Conservation (phyloP, 768 basidiomycete genomes). For the Mrakia frigida region DNA sequence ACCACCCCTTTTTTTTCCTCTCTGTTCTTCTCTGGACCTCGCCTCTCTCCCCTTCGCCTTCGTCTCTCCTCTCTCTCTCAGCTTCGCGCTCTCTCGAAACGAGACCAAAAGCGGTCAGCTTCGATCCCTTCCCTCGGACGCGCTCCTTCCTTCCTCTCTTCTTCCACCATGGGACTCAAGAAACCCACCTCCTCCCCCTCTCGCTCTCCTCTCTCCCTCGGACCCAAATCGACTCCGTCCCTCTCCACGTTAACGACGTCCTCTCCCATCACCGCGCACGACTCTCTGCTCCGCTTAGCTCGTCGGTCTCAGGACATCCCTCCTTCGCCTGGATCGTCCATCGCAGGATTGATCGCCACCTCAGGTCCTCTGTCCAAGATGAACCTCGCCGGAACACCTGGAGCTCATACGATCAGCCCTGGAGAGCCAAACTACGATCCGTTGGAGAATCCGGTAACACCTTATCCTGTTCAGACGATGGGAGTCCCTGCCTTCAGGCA, state of each 20-base stretch:
- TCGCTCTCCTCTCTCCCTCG: background rate
- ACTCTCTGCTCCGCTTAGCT: slow-evolving; percentile 16
- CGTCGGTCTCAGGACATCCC: slow-evolving; percentile 8
- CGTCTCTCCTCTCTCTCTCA: too few relatives aligned
- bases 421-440: slow-evolving; percentile 10
- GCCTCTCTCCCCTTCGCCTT: too few relatives aligned
- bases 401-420: background rate
- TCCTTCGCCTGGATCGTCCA: slow-evolving; percentile 3
- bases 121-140: background rate
- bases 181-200: background rate
- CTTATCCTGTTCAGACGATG: slow-evolving; percentile 21
- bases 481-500: slow-evolving; percentile 45
- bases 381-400: background rate
- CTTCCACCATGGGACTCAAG: slow-evolving; percentile 9
- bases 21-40: too few relatives aligned
- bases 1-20: too few relatives aligned
- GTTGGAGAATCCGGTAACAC: background rate
- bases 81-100: too few relatives aligned
- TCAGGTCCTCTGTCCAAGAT: background rate
- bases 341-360: background rate
- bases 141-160: background rate
- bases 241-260: slow-evolving; percentile 2
- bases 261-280: slow-evolving; percentile 7
- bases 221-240: background rate
- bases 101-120: background rate